Evolutionary conservation across 2,329 filamentous ascomycete genomes (phyloP).

Genomic region (Scytalidium sp.): DNA sequence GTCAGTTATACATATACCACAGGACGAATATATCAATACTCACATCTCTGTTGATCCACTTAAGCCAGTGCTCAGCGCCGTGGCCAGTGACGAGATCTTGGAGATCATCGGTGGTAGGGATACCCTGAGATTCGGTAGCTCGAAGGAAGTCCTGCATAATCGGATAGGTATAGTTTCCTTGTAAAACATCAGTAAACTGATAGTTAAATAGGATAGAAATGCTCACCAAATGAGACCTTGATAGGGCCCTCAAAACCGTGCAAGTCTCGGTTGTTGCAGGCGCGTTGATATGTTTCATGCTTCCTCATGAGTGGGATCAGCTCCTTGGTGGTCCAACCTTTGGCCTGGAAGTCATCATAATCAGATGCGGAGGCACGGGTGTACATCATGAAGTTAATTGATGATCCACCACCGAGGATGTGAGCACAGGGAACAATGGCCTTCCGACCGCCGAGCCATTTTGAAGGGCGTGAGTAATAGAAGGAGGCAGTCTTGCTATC

Average conservation of each 20-base stretch:
- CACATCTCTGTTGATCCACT: conserved; percentile 75
- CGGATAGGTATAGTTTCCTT: conserved; percentile 57
- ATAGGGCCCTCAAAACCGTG: conserved; percentile 80
- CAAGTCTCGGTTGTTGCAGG: conserved; percentile 61
- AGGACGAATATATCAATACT: conserved; percentile 13
- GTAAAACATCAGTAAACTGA: not conserved
- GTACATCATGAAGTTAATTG: conserved; percentile 81
- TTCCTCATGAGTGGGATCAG: conserved; percentile 76
- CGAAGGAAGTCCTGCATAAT: conserved; percentile 79
- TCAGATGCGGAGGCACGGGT: conserved; percentile 69
- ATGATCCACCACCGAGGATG: conserved; percentile 68
- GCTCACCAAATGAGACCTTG: conserved; percentile 68
- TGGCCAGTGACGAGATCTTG: conserved; percentile 66
- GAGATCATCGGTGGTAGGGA: conserved; percentile 72
- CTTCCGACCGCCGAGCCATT: conserved; percentile 67
- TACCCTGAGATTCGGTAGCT: conserved; percentile 69
- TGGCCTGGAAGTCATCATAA: conserved; percentile 76
- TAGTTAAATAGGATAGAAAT: conserved; percentile 53
- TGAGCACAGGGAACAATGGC: conserved; percentile 75
- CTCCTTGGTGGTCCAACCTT: conserved; percentile 77
- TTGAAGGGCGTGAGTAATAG: conserved; percentile 73
- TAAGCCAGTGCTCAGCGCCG: conserved; percentile 79
- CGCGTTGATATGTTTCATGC: conserved; percentile 73
- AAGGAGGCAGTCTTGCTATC: conserved; percentile 76
- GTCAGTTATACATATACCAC: not conserved